phyloP scores from a whole-genome alignment of 495 filamentous ascomycete genomes.

The Aspergillus affinis region DNA sequence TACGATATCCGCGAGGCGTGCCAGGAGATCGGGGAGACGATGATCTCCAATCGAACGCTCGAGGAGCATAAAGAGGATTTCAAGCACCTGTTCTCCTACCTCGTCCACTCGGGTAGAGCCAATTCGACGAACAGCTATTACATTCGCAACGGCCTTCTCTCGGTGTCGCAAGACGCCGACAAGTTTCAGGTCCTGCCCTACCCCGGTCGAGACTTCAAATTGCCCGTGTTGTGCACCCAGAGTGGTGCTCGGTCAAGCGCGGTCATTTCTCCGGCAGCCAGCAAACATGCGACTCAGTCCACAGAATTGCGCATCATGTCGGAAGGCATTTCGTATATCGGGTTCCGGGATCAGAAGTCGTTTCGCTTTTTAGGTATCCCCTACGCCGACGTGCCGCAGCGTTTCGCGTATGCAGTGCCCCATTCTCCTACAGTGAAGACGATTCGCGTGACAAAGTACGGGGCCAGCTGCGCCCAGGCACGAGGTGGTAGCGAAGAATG shows the following conservation, averaged over 20 bases:
- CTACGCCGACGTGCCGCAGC: slow-evolving; percentile 40
- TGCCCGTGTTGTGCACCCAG: slow-evolving; percentile 47
- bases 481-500: slow-evolving; percentile 40
- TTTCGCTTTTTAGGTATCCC: slow-evolving; percentile 51
- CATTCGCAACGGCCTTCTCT: slow-evolving; percentile 33
- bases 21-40: slow-evolving; percentile 38
- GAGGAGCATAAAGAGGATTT: slow-evolving; percentile 37
- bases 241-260: slow-evolving; percentile 22
- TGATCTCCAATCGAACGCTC: slow-evolving; percentile 36
- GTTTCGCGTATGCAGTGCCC: slow-evolving; percentile 40
- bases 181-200: slow-evolving; percentile 19
- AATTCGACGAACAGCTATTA: slow-evolving; percentile 27
- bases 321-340: slow-evolving; percentile 39
- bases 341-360: slow-evolving; percentile 45
- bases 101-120: slow-evolving; percentile 28
- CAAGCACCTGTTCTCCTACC: slow-evolving; percentile 34
- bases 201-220: slow-evolving; percentile 17
- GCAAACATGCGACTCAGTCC: slow-evolving; percentile 20
- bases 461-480: slow-evolving; percentile 39
- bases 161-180: slow-evolving; percentile 14
- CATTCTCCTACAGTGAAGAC: slow-evolving; percentile 37
- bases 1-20: slow-evolving; percentile 37
- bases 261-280: slow-evolving; percentile 13
- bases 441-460: slow-evolving; percentile 40
- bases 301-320: slow-evolving; percentile 35